Evolutionary conservation across 169 alveolate species (phyloP).

Genomic region (Plasmodium chabaudi): DNA sequence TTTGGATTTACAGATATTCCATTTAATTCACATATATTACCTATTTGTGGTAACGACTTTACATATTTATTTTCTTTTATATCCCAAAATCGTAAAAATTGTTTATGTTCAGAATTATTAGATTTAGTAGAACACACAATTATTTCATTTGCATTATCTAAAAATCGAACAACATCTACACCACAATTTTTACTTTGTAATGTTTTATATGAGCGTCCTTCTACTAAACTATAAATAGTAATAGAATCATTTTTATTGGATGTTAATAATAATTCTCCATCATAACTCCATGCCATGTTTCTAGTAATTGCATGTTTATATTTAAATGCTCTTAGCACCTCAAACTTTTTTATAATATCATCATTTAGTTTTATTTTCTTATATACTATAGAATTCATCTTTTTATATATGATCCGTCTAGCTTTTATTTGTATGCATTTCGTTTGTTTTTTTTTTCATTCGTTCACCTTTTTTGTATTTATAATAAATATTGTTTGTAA

Average conservation of each 20-base stretch:
- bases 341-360: constrained; percentile 37
- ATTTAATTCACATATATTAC: constrained; percentile 66
- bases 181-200: constrained; percentile 70
- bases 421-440: background rate
- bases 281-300: constrained; percentile 55
- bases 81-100: constrained; percentile 64
- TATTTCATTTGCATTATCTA: constrained; percentile 33
- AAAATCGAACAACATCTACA: constrained; percentile 61
- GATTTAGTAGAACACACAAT: constrained; percentile 67
- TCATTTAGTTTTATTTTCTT: constrained; percentile 61
- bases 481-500: too few species aligned
- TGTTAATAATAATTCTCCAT: constrained; percentile 50
- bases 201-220: constrained; percentile 37
- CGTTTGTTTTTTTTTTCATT: constrained; percentile 2
- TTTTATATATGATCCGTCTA: background rate
- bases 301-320: constrained; percentile 51
- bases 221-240: constrained; percentile 44
- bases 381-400: constrained; percentile 35
- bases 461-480: background rate
- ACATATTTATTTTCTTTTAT: constrained; percentile 64
- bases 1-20: constrained; percentile 36
- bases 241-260: constrained; percentile 57
- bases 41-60: constrained; percentile 60
- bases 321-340: constrained; percentile 58
- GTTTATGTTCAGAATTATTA: constrained; percentile 63